These are phyloP conservation scores for Tuber umbilicatum DNA, from an alignment of 495 filamentous ascomycete species.

Conservation along the genomic window DNA sequence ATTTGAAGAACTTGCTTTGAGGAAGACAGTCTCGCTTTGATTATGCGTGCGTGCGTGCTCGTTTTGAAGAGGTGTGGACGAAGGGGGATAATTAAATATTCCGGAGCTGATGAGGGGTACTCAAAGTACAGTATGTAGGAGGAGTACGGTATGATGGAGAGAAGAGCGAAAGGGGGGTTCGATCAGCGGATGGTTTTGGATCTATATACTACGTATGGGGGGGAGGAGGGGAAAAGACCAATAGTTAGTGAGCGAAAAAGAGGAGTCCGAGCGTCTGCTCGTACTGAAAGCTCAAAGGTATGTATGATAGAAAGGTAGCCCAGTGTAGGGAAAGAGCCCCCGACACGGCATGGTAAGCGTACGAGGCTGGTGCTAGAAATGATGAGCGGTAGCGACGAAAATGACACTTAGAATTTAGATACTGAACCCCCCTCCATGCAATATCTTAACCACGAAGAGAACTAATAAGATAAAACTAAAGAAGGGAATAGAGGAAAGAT, in stretches of 20 bases:
- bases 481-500: no score
- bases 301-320: background rate
- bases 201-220: constrained; percentile 29
- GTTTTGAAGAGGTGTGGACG: background rate
- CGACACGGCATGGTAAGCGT: no score
- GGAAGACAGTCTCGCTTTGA: background rate
- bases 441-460: no score
- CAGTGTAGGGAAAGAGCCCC: no score
- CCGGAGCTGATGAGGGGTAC: background rate
- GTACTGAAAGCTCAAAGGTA: background rate
- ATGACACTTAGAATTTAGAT: no score
- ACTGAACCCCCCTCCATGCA: no score
- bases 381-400: no score
- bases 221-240: constrained; percentile 24
- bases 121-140: constrained; percentile 10
- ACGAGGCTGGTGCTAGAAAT: no score
- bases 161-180: constrained; percentile 21
- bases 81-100: background rate
- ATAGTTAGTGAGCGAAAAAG: constrained; percentile 35
- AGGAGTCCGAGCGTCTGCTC: constrained; percentile 7
- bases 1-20: background rate
- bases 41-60: background rate
- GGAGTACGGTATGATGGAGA: constrained; percentile 17
- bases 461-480: no score
- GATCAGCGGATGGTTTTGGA: constrained; percentile 35